These are phyloP conservation scores for Carallia pectinifolia DNA, from an alignment of 345 rosid genomes.

Conservation along the genomic window DNA sequence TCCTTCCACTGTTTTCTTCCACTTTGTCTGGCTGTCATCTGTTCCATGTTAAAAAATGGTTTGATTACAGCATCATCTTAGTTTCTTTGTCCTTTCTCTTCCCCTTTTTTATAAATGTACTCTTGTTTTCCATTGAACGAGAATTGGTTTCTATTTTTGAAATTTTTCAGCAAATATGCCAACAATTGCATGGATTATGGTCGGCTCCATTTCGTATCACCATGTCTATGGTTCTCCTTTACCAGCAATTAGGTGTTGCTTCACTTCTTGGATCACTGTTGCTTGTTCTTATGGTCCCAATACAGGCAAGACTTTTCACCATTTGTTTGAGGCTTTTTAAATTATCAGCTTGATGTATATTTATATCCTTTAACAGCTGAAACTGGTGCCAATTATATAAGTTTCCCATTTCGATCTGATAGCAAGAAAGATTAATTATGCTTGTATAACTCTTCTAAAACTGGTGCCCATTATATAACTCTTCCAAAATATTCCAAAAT, in stretches of 20 bases:
- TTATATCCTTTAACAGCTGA: neutral
- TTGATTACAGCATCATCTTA: neutral
- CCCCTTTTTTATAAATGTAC: neutral
- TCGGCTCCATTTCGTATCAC: constrained; percentile 37
- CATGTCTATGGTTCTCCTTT: constrained; percentile 31
- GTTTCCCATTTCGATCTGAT: too few species aligned
- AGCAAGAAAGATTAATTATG: too few species aligned
- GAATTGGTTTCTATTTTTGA: neutral
- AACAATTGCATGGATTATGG: constrained; percentile 32
- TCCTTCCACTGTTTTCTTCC: too few species aligned
- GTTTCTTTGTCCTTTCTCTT: neutral
- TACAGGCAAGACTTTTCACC: constrained; percentile 17
- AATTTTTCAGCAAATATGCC: constrained; percentile 27
- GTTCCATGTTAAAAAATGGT: neutral
- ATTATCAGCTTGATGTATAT: neutral
- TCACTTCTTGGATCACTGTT: constrained; percentile 28
- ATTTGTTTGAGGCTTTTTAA: neutral
- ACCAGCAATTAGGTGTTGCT: constrained; percentile 34
- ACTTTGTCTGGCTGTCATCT: neutral
- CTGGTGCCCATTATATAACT: too few species aligned
- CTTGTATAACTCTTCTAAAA: too few species aligned
- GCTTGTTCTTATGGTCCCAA: constrained; percentile 28
- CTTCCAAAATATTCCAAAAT: too few species aligned
- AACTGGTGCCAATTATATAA: neutral
- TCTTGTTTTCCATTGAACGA: too few species aligned